Base-by-base conservation (phyloP, 2,329 filamentous ascomycete genomes). In the Arthrobotrys pseudoclavata region DNA sequence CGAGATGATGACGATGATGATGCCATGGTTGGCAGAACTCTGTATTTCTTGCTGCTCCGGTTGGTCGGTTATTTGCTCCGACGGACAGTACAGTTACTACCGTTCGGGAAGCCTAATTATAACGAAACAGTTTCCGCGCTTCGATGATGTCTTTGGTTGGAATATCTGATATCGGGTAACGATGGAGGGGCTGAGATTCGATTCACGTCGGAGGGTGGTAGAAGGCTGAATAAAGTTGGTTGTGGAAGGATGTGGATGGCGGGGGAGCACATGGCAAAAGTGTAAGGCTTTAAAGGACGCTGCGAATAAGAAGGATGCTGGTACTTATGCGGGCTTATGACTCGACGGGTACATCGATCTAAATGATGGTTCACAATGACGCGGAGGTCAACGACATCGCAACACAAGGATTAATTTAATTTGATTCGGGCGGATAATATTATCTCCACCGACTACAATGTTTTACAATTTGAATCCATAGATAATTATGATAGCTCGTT, bases 241-340 rank as follows among this genome's bases (percentile, higher is more conserved):
- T 47, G 31, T 31, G 55, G n/a, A 10, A 22, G 29, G 53, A 18
- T 67, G 52, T n/a, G 62, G 52, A 60, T 57, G 50, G 50, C 42
- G 47, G 50, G n/a, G 34, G 72, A 70, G 64, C 22, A 69, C 71
- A 76, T 69, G 71, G 64, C 64, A 64, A 76, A 76, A 66, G 66
- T 12, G 64, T 40, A 70, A 57, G 31, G 13, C 22, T 53, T 40
- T 42, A 50, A 53, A 40, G 48, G 34, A 68, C 15, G 22, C 42
- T 29, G 63, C 34, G 26, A 69, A 68, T 42, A 50, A 20, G 66
- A 60, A 69, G 53, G 45, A 50, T 45, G 64, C 40, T 48, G 64
- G 64, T 29, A n/a, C 26, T n/a, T 20, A n/a, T 47, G 7, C 45
- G 45, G 31, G 31, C 52, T 37, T 60, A 50, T 63, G 60, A 63